A percentile compares a stretch with the other conserved stretches of the same genome.
phyloP scores from a whole-genome alignment of 1,284 basidiomycete genomes.

The Boletus semigastroideus region DNA sequence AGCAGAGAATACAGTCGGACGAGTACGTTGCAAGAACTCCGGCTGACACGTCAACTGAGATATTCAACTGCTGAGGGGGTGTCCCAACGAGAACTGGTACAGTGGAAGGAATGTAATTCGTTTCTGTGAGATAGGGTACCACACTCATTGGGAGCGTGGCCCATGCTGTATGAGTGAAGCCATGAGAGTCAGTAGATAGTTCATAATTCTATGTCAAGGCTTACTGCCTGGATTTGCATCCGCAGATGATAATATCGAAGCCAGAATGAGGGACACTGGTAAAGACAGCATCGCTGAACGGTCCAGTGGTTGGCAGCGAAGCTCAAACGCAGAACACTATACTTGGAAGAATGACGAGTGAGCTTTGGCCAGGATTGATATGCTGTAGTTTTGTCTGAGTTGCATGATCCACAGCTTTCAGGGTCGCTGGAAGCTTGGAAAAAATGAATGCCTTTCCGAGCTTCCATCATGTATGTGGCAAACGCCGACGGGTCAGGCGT shows the following conservation, averaged over 20 bases:
- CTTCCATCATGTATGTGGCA: too few relatives aligned
- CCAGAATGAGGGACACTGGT: slow-evolving; percentile 1
- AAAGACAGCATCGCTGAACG: background rate
- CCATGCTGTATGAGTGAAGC: slow-evolving; percentile 21
- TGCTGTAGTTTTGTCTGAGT: too few relatives aligned
- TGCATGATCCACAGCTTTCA: too few relatives aligned
- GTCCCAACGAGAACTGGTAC: slow-evolving; percentile 24
- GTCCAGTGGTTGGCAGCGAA: too few relatives aligned
- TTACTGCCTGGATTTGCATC: slow-evolving; percentile 20
- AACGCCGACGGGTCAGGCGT: too few relatives aligned
- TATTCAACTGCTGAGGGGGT: slow-evolving; percentile 28
- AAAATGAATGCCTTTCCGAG: too few relatives aligned
- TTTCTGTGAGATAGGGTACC: slow-evolving; percentile 17
- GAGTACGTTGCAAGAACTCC: slow-evolving; percentile 17
- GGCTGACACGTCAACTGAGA: slow-evolving; percentile 21
- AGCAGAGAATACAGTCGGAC: slow-evolving; percentile 28
- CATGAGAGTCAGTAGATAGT: background rate
- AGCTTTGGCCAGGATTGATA: too few relatives aligned
- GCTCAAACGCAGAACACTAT: too few relatives aligned
- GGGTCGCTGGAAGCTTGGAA: too few relatives aligned
- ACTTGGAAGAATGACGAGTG: too few relatives aligned
- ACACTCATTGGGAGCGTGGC: slow-evolving; percentile 27
- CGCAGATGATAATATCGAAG: slow-evolving; percentile 9
- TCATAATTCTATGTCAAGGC: background rate
- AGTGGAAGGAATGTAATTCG: slow-evolving; percentile 10